A percentile compares a stretch with the other conserved stretches of the same genome.
Conservation (phyloP, 805 yeast genomes). For the Ogataea pignaliae region DNA sequence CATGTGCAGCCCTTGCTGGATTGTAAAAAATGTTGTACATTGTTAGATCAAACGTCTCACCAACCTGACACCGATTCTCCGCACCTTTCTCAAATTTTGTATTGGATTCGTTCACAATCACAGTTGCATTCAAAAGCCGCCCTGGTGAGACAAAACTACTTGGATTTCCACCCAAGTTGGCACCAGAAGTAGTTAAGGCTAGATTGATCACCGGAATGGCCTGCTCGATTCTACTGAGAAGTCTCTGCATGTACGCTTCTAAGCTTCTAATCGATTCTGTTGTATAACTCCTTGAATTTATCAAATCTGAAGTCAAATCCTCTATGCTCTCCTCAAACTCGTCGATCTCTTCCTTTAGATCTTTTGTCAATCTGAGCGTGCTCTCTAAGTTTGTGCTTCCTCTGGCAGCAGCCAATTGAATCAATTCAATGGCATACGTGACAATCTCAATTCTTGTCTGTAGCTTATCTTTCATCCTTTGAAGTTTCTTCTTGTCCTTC, state of each 20-base stretch:
- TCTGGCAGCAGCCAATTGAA: slow-evolving; percentile 56
- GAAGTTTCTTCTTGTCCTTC: slow-evolving; percentile 44
- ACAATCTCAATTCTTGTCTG: slow-evolving; percentile 57
- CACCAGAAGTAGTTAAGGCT: slow-evolving; percentile 66
- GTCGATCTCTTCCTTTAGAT: slow-evolving; percentile 54
- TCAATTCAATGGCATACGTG: slow-evolving; percentile 62
- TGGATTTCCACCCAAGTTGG: slow-evolving; percentile 47
- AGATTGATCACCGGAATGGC: slow-evolving; percentile 64
- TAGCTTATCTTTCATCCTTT: slow-evolving; percentile 38
- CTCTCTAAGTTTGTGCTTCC: slow-evolving; percentile 56
- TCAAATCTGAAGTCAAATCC: slow-evolving; percentile 28
- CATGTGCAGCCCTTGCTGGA: slow-evolving; percentile 33
- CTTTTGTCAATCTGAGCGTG: slow-evolving; percentile 49
- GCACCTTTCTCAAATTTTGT: slow-evolving; percentile 12
- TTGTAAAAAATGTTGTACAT: slow-evolving; percentile 62
- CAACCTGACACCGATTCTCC: slow-evolving; percentile 36
- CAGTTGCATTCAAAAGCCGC: slow-evolving; percentile 58
- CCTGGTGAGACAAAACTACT: slow-evolving; percentile 55
- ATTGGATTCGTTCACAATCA: slow-evolving; percentile 38
- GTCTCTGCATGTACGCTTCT: slow-evolving; percentile 42
- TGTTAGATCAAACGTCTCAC: slow-evolving; percentile 55
- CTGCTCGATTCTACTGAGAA: slow-evolving; percentile 55
- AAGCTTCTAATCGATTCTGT: slow-evolving; percentile 38
- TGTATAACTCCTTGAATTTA: slow-evolving; percentile 18
- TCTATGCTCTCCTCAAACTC: slow-evolving; percentile 49